A percentile compares a stretch with the other conserved stretches of the same genome.
Evolutionary conservation across 306 rosid species (phyloP).

Genomic region (Prunus dulcis): DNA sequence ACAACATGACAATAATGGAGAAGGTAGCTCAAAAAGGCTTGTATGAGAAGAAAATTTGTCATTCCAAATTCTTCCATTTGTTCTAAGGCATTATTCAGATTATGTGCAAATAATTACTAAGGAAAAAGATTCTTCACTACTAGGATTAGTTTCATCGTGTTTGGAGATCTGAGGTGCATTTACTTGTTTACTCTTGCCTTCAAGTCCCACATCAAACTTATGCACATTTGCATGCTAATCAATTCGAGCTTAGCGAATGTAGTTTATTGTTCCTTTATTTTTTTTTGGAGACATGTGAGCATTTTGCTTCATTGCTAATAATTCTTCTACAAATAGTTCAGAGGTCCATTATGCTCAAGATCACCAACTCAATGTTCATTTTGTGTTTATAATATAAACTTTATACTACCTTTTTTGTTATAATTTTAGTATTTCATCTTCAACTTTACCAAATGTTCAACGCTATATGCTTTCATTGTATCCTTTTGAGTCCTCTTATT

Average conservation of each 20-base stretch:
- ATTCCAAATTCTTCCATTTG: constrained; percentile 11
- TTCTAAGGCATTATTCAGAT: constrained; percentile 17
- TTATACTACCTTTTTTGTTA: not conserved
- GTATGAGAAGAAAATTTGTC: not conserved
- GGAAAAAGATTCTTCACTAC: not conserved
- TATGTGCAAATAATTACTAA: not conserved
- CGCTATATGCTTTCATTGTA: not conserved
- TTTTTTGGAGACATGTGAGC: not conserved
- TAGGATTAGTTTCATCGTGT: not conserved
- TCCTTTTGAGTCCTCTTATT: not conserved
- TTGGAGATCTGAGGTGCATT: not conserved
- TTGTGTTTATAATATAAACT: not conserved
- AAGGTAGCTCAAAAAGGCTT: constrained; percentile 41
- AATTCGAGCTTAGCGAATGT: not conserved
- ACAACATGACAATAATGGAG: constrained; percentile 28
- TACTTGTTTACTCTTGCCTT: not conserved
- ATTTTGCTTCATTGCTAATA: not conserved
- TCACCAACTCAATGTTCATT: not conserved
- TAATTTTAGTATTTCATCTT: not conserved
- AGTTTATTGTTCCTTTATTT: not conserved
- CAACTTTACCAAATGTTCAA: not conserved
- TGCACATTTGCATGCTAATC: not conserved
- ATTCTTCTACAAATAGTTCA: not conserved
- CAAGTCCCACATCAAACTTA: constrained; percentile 1
- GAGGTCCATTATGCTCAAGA: not conserved